A percentile compares a stretch with the other conserved stretches of the same genome.
Evolutionary conservation across 2,329 filamentous ascomycete genomes (phyloP).

Genomic region (Fusarium transvaalense): DNA sequence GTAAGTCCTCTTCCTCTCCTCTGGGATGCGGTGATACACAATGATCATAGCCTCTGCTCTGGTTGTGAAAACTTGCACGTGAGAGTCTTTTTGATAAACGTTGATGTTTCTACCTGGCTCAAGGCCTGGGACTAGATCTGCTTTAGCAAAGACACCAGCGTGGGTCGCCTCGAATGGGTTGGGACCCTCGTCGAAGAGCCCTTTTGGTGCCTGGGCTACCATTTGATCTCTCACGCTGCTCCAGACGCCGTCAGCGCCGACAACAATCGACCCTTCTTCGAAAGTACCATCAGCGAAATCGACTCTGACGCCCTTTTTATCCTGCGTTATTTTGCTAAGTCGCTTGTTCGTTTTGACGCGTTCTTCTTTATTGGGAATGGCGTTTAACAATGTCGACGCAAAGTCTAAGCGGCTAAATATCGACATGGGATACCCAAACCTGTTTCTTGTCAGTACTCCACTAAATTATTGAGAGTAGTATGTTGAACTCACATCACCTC

Average conservation of each 20-base stretch:
- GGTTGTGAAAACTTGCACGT: conserved; percentile 28
- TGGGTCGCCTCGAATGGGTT: conserved; percentile 25
- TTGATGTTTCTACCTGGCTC: conserved; percentile 8
- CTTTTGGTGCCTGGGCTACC: conserved; percentile 13
- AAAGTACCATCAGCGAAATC: conserved; percentile 21
- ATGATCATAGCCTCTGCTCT: conserved; percentile 18
- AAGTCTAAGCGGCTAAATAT: conserved; percentile 29
- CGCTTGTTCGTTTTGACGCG: conserved; percentile 26
- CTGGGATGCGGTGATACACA: conserved; percentile 18
- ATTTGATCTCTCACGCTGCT: conserved; percentile 29
- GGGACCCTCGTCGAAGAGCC: conserved; percentile 13
- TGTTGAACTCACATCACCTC: neutral
- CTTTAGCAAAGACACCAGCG: conserved; percentile 15
- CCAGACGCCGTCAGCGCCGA: conserved; percentile 26
- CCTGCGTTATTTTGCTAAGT: conserved; percentile 3
- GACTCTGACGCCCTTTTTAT: conserved; percentile 1
- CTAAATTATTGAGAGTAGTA: rapidly evolving
- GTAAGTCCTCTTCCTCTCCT: conserved; percentile 11
- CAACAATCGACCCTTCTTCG: conserved; percentile 1
- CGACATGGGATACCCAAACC: conserved; percentile 26
- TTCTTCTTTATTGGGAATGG: conserved; percentile 1
- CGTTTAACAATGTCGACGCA: conserved; percentile 9
- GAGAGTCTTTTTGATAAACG: conserved; percentile 15
- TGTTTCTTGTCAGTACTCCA: neutral
- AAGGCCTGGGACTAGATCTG: neutral